Percentiles rank a stretch among this genome's conserved stretches.
phyloP scores from a whole-genome alignment of 129 eudicot genomes.

The Logfia minima region DNA sequence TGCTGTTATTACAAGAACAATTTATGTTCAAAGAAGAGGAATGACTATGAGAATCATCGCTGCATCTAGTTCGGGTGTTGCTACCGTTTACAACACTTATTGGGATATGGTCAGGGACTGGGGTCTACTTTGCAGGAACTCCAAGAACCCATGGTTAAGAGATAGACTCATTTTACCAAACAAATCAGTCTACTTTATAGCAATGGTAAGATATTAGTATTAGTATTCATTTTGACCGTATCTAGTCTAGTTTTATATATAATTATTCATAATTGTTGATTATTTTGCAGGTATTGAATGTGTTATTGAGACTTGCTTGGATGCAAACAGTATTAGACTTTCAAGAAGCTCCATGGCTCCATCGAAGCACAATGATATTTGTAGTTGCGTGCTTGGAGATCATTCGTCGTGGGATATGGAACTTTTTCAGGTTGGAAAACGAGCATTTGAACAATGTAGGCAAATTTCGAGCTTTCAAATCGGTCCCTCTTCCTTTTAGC shows the following conservation, averaged over 20 bases:
- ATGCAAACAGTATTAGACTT: slow-evolving; percentile 40
- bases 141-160: slow-evolving; percentile 46
- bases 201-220: too few relatives aligned
- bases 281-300: slow-evolving; percentile 34
- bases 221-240: too few relatives aligned
- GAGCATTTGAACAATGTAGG: slow-evolving; percentile 87
- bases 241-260: too few relatives aligned
- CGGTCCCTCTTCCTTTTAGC: slow-evolving; percentile 76
- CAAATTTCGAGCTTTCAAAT: slow-evolving; percentile 70
- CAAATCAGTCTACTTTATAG: slow-evolving; percentile 33
- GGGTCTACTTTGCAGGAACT: slow-evolving; percentile 40
- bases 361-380: slow-evolving; percentile 20
- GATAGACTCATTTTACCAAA: slow-evolving; percentile 36
- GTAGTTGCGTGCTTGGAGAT: slow-evolving; percentile 39
- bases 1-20: slow-evolving; percentile 44
- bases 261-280: too few relatives aligned
- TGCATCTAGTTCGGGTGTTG: slow-evolving; percentile 36
- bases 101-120: slow-evolving; percentile 45
- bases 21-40: slow-evolving; percentile 33
- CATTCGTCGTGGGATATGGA: slow-evolving; percentile 45
- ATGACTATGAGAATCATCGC: slow-evolving; percentile 33
- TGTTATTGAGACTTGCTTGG: slow-evolving; percentile 44
- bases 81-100: slow-evolving; percentile 32
- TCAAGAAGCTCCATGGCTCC: slow-evolving; percentile 33
- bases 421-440: slow-evolving; percentile 60